A percentile compares a stretch with the other conserved stretches of the same genome.
Conservation (phyloP, 2,329 filamentous ascomycete species). For the Claviceps purpurea region DNA sequence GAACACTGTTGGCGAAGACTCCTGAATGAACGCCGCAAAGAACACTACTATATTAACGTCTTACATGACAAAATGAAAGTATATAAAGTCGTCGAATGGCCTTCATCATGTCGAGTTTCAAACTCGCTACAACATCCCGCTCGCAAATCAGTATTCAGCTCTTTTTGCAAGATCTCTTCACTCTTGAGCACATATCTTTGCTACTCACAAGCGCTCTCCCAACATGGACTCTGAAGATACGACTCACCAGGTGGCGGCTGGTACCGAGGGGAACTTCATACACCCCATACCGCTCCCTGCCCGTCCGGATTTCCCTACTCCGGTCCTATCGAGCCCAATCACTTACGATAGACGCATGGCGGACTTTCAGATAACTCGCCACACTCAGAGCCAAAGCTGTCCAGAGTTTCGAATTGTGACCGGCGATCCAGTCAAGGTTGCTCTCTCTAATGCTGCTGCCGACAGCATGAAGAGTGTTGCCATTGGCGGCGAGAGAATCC, state of each 20-base stretch:
- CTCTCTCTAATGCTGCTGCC: slow-evolving; percentile 39
- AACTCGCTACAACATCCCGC: slow-evolving; percentile 1
- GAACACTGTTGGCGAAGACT: no score
- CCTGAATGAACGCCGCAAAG: no score
- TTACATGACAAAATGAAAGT: background rate
- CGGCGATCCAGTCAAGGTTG: slow-evolving; percentile 46
- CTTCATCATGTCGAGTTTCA: slow-evolving; percentile 8
- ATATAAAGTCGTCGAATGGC: slow-evolving; percentile 5
- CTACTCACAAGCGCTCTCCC: background rate
- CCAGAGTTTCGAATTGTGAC: slow-evolving; percentile 37
- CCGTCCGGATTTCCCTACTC: slow-evolving; percentile 35
- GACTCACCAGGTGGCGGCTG: slow-evolving; percentile 40
- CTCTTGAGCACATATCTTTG: background rate
- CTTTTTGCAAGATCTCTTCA: background rate
- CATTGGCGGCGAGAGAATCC: slow-evolving; percentile 19
- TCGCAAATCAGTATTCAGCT: background rate
- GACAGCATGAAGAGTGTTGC: slow-evolving; percentile 25
- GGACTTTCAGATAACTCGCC: slow-evolving; percentile 28
- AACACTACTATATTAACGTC: background rate
- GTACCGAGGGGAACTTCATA: slow-evolving; percentile 51
- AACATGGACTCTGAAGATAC: slow-evolving; percentile 20
- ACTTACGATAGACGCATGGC: slow-evolving; percentile 38
- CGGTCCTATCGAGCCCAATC: slow-evolving; percentile 45
- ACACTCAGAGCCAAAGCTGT: slow-evolving; percentile 20
- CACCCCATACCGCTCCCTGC: slow-evolving; percentile 42